Base-by-base conservation (phyloP, 1,284 basidiomycete species). In the Bjerkandera adusta region DNA sequence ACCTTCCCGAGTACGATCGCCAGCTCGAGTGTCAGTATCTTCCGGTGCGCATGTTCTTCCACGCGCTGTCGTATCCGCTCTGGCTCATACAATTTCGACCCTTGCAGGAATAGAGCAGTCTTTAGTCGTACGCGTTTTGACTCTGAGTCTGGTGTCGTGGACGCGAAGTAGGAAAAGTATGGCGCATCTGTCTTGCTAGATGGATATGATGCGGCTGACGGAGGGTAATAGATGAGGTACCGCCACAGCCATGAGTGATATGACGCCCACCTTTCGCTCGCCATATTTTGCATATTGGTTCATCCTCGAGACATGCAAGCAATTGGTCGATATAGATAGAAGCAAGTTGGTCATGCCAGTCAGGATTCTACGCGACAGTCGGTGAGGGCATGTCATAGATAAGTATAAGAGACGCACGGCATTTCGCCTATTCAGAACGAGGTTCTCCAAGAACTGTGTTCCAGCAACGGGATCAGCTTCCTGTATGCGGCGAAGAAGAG, bases 1-100 rank as follows among this genome's bases (percentile, higher is more conserved):
- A 91, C 91, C 73, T 91, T 90, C 8, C 89, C 90, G 49, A 91
- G 78, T 2, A 95, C 69, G 27, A 96, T 80, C 0, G 89, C 89
- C 18, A 83, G 64, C 62, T 96, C 93, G 12, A 90, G 72, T 25
- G 71, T 71, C 2, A 95, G 71, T 3, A 81, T 62, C 40, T 76
- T 77, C 43, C 73, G 70, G 42, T 72, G 65, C 6, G 72, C 67
- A 21, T 71, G 60, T 6, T 22, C 4, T 24, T 71, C 61, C 6
- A 92, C 63, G 18, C 72, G 68, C 18, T 67, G 57, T 16, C 72
- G 71, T 3, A 88, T 70, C 0, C 56, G 49, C 3, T 67, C 59
- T 1, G 79, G 67, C 57, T 92, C 82, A 59, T 90, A 92, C 3
- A 80, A 63, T 0, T 70, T 68, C 1, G 86, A 90, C 1, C 83